Percentiles rank a stretch among this genome's conserved stretches.
Evolutionary conservation across 2,329 filamentous ascomycete species (phyloP).

Genomic region (Colletotrichum lindemuthianum): DNA sequence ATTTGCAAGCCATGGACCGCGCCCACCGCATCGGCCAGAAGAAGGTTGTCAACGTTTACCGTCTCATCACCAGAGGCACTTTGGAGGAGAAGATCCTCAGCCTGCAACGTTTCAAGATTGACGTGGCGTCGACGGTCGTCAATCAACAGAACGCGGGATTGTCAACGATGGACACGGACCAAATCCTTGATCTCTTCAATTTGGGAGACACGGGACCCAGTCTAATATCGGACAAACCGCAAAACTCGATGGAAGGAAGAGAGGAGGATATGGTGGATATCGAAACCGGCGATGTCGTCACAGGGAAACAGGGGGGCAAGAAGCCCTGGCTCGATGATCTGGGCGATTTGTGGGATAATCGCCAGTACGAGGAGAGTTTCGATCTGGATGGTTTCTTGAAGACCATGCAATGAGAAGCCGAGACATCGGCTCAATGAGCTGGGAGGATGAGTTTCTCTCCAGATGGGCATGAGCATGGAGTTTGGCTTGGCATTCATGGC

Average conservation of each 20-base stretch:
- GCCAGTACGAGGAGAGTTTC: slow-evolving; percentile 98
- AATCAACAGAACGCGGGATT: slow-evolving; percentile 98
- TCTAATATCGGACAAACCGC: slow-evolving; percentile 69
- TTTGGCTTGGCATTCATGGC: slow-evolving; percentile 24
- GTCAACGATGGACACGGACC: slow-evolving; percentile 96
- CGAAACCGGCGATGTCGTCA: slow-evolving; percentile 86
- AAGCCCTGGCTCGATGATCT: slow-evolving; percentile 95
- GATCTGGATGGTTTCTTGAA: slow-evolving; percentile 95
- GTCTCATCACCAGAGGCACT: slow-evolving; percentile 93
- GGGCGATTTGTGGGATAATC: slow-evolving; percentile 96
- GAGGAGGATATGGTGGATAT: slow-evolving; percentile 93
- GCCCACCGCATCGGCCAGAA: slow-evolving; percentile 98
- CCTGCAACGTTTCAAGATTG: slow-evolving; percentile 98
- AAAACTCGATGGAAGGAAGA: slow-evolving; percentile 67
- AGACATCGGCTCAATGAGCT: not conserved
- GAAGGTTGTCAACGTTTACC: slow-evolving; percentile 99
- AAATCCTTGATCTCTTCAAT: slow-evolving; percentile 96
- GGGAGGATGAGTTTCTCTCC: not conserved
- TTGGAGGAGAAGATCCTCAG: slow-evolving; percentile 98
- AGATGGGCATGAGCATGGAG: slow-evolving; percentile 27
- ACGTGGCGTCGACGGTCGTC: slow-evolving; percentile 96
- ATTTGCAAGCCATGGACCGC: slow-evolving; percentile 98
- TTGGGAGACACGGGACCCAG: slow-evolving; percentile 81
- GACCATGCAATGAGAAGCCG: slow-evolving; percentile 75
- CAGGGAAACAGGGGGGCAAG: slow-evolving; percentile 88